Percentiles rank a stretch among this genome's conserved stretches.
phyloP scores from a whole-genome alignment of 768 basidiomycete genomes.

The Pleurotus tuoliensis region DNA sequence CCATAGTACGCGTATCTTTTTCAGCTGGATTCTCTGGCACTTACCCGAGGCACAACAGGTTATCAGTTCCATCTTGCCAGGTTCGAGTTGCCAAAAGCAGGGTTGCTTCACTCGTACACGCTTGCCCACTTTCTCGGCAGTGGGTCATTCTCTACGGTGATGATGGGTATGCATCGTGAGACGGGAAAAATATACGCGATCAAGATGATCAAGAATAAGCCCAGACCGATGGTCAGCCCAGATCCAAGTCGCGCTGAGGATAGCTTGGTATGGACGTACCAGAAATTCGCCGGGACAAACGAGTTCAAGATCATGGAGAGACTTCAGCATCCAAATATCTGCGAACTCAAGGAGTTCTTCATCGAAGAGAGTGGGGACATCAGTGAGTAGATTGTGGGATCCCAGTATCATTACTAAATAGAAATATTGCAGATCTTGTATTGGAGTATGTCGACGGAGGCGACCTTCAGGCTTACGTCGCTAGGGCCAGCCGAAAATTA shows the following conservation, averaged over 20 bases:
- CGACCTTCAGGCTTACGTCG: constrained; percentile 79
- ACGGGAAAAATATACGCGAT: constrained; percentile 80
- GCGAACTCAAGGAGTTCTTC: constrained; percentile 73
- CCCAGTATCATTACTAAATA: no score
- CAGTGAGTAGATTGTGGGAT: constrained; percentile 34
- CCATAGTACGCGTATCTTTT: background rate
- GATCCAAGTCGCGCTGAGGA: constrained; percentile 24
- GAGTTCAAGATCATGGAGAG: constrained; percentile 78
- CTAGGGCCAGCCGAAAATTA: constrained; percentile 42
- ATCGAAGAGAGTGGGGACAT: constrained; percentile 59
- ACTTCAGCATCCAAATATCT: constrained; percentile 80
- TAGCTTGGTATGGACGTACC: constrained; percentile 34
- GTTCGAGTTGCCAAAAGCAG: constrained; percentile 39
- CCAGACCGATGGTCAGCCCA: constrained; percentile 21
- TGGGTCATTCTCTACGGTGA: constrained; percentile 91
- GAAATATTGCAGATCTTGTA: constrained; percentile 55
- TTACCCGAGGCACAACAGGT: constrained; percentile 32
- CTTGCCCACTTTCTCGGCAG: constrained; percentile 72
- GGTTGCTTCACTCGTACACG: constrained; percentile 64
- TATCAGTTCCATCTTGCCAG: constrained; percentile 70
- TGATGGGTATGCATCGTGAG: constrained; percentile 68
- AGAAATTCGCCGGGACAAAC: constrained; percentile 23
- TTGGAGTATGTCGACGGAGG: constrained; percentile 86
- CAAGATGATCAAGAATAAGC: constrained; percentile 69
- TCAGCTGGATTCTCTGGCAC: background rate